Evolutionary conservation across 805 yeast species (phyloP), one percentile per base, ranked within the genome.

Genomic region (Yamadazyma nakazawae): DNA sequence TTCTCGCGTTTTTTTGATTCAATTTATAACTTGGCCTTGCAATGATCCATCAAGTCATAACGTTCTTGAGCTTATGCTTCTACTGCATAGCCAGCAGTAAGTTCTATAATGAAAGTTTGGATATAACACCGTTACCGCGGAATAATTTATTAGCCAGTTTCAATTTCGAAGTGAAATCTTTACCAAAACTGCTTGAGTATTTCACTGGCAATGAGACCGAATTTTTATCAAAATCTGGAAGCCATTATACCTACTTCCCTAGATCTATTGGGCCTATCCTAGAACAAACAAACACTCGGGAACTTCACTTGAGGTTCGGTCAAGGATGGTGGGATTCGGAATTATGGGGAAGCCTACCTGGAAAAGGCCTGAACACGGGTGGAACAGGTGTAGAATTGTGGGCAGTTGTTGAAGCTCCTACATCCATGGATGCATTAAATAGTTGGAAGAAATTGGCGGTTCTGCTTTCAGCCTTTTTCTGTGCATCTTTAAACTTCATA

Each of bases 311-410:
- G 49, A 70, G 97, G 45, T 94, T 94, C 60, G 79, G 95, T 1
- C 96, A 88, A 63, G 99, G 99, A 0, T 86, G 90, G 82, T 94
- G 97, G 92, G 96, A 94, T 59, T 70, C 91, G 0, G 88, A 85
- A 49, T 70, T 75, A 7, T 94, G 96, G 95, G 98, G 98, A 0
- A 68, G 73, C 39, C 72, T 88, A 35, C 97, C 97, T 0, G 66
- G 69, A 39, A 68, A 80, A 53, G 99, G 99, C 0, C 59, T 64
- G 11, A 68, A 67, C 46, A 76, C 90, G 43, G 99, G 99, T 26
- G 98, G 98, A 2, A 85, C 92, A 2, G 99, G 99, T 40, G 96
- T 92, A 13, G 99, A 94, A 64, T 58, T 94, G 9, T 90, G 96
- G 90, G 91, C 97, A 0, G 74, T 81, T 34, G 76, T 94, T 24